These are phyloP conservation scores for Leavenworthia alabamica DNA, from an alignment of 345 rosid species.

Conservation along the genomic window DNA sequence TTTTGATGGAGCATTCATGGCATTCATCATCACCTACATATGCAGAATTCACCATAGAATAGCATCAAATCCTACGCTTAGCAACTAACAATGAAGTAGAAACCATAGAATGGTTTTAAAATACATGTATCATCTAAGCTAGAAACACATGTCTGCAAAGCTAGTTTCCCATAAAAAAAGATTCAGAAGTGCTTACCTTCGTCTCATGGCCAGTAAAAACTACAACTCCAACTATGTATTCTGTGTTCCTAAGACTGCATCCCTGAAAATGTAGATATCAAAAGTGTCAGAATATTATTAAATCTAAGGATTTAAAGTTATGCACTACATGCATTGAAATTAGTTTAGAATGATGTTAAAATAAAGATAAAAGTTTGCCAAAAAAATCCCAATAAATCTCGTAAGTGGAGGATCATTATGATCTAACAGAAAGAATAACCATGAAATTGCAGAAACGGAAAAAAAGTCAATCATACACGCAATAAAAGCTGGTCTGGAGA, in stretches of 20 bases:
- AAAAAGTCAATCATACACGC: conserved; percentile 52
- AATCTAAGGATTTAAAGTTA: neutral
- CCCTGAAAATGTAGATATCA: conserved; percentile 50
- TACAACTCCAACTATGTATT: conserved; percentile 77
- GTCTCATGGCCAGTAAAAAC: conserved; percentile 97
- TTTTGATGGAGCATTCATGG: conserved; percentile 99
- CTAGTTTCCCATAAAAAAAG: conserved; percentile 11
- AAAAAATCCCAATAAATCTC: neutral
- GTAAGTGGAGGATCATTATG: neutral
- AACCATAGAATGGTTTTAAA: neutral
- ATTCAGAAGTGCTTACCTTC: conserved; percentile 55
- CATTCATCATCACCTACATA: conserved; percentile 97
- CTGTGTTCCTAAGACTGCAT: conserved; percentile 98
- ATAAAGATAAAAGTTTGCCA: neutral
- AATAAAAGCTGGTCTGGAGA: conserved; percentile 87
- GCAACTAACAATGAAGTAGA: conserved; percentile 8
- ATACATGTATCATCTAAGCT: conserved; percentile 6
- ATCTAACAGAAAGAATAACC: neutral
- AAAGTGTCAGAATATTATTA: conserved; percentile 11
- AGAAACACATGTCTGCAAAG: conserved; percentile 20
- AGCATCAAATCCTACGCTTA: conserved; percentile 2
- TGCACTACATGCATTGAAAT: neutral
- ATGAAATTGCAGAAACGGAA: conserved; percentile 14
- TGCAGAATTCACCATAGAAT: conserved; percentile 20
- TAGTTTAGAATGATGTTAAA: neutral